These are phyloP conservation scores for Globisporangium cederbergense DNA, from an alignment of 352 stramenopile genomes.

Conservation along the genomic window DNA sequence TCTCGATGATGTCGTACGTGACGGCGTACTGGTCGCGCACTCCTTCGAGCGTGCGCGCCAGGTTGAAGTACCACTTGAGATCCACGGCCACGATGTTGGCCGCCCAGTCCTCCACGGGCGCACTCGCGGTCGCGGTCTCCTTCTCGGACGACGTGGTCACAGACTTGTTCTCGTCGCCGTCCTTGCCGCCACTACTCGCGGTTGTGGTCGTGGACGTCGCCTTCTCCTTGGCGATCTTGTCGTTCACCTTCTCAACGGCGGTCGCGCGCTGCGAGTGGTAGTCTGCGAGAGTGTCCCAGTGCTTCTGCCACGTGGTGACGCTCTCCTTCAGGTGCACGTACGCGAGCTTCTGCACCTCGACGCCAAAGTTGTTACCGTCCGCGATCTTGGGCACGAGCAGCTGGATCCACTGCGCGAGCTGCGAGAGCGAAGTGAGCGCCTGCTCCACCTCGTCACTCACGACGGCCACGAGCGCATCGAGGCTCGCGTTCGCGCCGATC, in stretches of 20 bases:
- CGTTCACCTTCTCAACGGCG: slow-evolving; percentile 69
- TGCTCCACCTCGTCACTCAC: slow-evolving; percentile 57
- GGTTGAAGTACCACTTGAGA: slow-evolving; percentile 85
- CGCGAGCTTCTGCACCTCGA: slow-evolving; percentile 82
- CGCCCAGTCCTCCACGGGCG: slow-evolving; percentile 49
- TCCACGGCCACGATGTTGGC: slow-evolving; percentile 71
- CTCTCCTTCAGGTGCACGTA: slow-evolving; percentile 67
- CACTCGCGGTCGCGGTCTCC: slow-evolving; percentile 29
- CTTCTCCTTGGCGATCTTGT: slow-evolving; percentile 58
- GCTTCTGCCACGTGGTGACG: slow-evolving; percentile 67
- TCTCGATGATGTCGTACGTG: slow-evolving; percentile 61
- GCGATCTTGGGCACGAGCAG: slow-evolving; percentile 71
- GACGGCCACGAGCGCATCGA: slow-evolving; percentile 35
- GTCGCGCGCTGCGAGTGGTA: slow-evolving; percentile 64
- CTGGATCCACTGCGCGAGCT: slow-evolving; percentile 70
- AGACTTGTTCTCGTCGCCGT: slow-evolving; percentile 70
- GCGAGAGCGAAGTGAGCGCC: slow-evolving; percentile 39
- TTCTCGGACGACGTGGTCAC: slow-evolving; percentile 61
- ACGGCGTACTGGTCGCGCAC: slow-evolving; percentile 79
- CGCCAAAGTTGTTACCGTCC: slow-evolving; percentile 87
- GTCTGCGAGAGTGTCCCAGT: slow-evolving; percentile 67
- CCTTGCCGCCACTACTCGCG: slow-evolving; percentile 55
- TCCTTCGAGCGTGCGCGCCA: slow-evolving; percentile 58
- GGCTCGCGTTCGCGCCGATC: slow-evolving; percentile 37
- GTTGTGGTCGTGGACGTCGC: slow-evolving; percentile 57